A percentile compares a stretch with the other conserved stretches of the same genome.
phyloP scores from a whole-genome alignment of 352 stramenopile genomes.

The Globisporangium megalacanthum region DNA sequence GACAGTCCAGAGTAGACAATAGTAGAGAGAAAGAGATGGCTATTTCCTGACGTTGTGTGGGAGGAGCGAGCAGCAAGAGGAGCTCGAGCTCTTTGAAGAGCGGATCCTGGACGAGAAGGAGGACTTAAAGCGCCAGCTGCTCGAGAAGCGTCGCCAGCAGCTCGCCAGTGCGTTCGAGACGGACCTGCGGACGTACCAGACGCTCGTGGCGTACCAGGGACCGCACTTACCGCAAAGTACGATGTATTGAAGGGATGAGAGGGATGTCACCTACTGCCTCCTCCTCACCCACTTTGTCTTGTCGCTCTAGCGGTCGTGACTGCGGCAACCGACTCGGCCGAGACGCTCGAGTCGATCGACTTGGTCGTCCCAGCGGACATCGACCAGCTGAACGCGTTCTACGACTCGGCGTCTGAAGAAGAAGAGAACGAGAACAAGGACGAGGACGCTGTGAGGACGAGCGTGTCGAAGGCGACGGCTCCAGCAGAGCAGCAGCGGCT shows the following conservation, averaged over 20 bases:
- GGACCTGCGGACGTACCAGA: conserved; percentile 79
- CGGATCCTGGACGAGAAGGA: conserved; percentile 64
- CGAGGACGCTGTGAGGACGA: not conserved
- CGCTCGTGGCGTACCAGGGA: conserved; percentile 54
- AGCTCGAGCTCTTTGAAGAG: conserved; percentile 68
- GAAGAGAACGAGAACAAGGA: conserved; percentile 6
- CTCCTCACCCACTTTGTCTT: conserved; percentile 4
- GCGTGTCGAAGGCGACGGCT: too few relatives aligned
- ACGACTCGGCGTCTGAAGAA: conserved; percentile 28
- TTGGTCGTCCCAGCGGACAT: conserved; percentile 57
- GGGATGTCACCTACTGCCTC: too few relatives aligned
- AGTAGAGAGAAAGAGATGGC: not conserved
- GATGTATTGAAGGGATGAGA: not conserved
- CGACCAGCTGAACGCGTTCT: conserved; percentile 66
- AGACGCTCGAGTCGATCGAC: conserved; percentile 71
- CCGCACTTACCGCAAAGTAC: conserved; percentile 12
- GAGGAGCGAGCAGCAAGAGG: conserved; percentile 36
- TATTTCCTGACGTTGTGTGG: not conserved
- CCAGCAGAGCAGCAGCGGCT: too few relatives aligned
- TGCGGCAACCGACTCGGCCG: conserved; percentile 13
- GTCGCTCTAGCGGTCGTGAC: conserved; percentile 3
- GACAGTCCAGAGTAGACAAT: too few relatives aligned
- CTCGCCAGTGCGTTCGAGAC: conserved; percentile 64
- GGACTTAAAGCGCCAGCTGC: conserved; percentile 41
- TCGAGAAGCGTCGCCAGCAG: conserved; percentile 48